Base-by-base conservation (phyloP, 2,329 filamentous ascomycete genomes). In the Fusarium continuum region DNA sequence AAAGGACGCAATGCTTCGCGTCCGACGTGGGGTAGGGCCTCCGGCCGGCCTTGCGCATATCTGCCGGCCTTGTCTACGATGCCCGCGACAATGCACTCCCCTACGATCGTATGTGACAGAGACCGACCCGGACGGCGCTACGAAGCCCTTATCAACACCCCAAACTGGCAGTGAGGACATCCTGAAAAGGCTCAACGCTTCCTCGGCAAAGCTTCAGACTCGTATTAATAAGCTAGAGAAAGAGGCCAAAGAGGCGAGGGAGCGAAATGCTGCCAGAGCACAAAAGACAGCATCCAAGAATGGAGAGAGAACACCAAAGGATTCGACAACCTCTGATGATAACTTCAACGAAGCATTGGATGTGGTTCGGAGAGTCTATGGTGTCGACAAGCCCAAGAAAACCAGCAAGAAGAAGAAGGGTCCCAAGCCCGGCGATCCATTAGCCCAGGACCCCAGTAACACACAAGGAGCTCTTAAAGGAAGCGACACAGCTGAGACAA, bases 1-100 rank as follows among this genome's bases (percentile, higher is more conserved):
- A 36, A 36, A 32, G 38, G 19, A 40, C 45, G 35, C 59, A 58
- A 76, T 76, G 74, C 70, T 76, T 68, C 73, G 73, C 45, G 35
- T 63, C 23, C 54, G 62, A 43, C 62, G 64, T 32, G 46, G 58
- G 23, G 49, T 49, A 44, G 64, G 66, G 50, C 56, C 39, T 29
- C 47, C 63, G 62, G 55, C 55, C 53, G 60, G 43, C 22, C 45
- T 60, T 31, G 31, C 54, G 4, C 52, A 47, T 8, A 32, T 61
- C 6, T 55, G 41, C 26, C 43, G 61, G 17, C 36, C 51, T n/a
- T 49, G 43, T 22, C 11, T 48, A 40, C 39, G 38, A 57, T 55
- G 26, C 22, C 19, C 55, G 29, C 46, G 38, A 31, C 63, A 50
- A 64, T 52, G 36, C 28, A 41, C 44, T 39, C 19, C 17, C 25